Evolutionary conservation across 73 alveolate genomes (phyloP).

Genomic region (Breviolum minutum): DNA sequence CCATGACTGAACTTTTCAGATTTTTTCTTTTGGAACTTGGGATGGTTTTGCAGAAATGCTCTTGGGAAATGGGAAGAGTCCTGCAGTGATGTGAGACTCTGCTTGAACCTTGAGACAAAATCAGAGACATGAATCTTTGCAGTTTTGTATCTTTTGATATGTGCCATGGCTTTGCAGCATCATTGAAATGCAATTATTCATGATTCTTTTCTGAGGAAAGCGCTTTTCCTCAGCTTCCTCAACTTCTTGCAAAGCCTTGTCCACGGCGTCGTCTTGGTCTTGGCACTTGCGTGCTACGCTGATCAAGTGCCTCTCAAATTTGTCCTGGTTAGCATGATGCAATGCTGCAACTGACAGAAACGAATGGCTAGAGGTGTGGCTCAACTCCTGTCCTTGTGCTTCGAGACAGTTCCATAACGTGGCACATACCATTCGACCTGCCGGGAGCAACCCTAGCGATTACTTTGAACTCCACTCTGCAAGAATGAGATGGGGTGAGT

Average conservation of each 20-base stretch:
- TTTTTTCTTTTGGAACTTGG: too few species aligned
- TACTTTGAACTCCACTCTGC: background rate
- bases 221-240: slow-evolving; percentile 65
- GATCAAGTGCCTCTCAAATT: slow-evolving; percentile 77
- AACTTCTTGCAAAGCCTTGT: slow-evolving; percentile 14
- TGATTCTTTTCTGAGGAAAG: background rate
- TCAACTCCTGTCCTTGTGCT: slow-evolving; percentile 40
- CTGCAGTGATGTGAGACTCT: slow-evolving; percentile 18
- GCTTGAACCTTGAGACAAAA: slow-evolving; percentile 9
- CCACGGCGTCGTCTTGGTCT: slow-evolving; percentile 83
- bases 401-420: slow-evolving; percentile 83
- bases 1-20: background rate
- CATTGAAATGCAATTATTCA: too few species aligned
- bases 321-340: slow-evolving; percentile 13
- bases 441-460: background rate
- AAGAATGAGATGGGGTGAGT: background rate
- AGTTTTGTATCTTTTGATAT: background rate
- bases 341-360: background rate
- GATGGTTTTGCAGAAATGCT: too few species aligned
- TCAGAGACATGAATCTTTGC: too few species aligned
- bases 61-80: background rate
- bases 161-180: too few species aligned
- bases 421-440: slow-evolving; percentile 94
- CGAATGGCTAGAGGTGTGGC: background rate
- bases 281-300: slow-evolving; percentile 80